Conservation (phyloP, 2,329 filamentous ascomycete genomes). For the Nemania bipapillata region DNA sequence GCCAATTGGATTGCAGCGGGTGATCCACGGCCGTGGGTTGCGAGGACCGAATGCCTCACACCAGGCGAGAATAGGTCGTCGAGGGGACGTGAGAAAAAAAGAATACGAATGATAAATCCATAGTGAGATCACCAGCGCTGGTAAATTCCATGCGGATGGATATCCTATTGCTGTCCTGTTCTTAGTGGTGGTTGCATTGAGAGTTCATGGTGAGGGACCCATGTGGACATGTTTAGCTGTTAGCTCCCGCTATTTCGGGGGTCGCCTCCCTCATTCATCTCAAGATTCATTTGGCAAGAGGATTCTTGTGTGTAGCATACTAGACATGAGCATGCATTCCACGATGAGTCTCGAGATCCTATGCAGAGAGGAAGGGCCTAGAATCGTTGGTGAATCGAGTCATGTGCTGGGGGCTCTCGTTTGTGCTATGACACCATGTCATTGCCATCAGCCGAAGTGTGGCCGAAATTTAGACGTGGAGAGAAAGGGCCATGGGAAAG, state of each 20-base stretch:
- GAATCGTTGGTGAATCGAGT: slow-evolving; percentile 20
- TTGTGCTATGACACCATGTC: slow-evolving; percentile 31
- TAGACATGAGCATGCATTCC: background rate
- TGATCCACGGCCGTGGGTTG: slow-evolving; percentile 43
- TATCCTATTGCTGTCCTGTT: slow-evolving; percentile 10
- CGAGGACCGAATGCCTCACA: slow-evolving; percentile 37
- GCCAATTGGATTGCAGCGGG: slow-evolving; percentile 36
- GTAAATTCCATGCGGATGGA: background rate
- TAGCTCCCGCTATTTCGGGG: slow-evolving; percentile 10
- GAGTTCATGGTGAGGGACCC: background rate
- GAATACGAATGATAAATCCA: slow-evolving; percentile 2
- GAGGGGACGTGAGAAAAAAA: slow-evolving; percentile 11
- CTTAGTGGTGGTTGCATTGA: background rate
- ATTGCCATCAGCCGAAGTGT: slow-evolving; percentile 24
- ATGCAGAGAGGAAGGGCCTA: slow-evolving; percentile 5
- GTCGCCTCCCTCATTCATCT: slow-evolving; percentile 8
- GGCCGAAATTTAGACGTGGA: slow-evolving; percentile 16
- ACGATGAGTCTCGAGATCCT: slow-evolving; percentile 2
- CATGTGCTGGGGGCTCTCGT: slow-evolving; percentile 32
- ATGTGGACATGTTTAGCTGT: background rate
- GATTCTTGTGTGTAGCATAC: slow-evolving; percentile 7
- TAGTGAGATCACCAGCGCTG: background rate
- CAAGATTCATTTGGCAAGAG: background rate
- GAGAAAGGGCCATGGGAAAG: slow-evolving; percentile 1
- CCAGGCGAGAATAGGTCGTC: slow-evolving; percentile 27